phyloP scores from a whole-genome alignment of 257 asterid genomes.

The Voacanga thouarsii region DNA sequence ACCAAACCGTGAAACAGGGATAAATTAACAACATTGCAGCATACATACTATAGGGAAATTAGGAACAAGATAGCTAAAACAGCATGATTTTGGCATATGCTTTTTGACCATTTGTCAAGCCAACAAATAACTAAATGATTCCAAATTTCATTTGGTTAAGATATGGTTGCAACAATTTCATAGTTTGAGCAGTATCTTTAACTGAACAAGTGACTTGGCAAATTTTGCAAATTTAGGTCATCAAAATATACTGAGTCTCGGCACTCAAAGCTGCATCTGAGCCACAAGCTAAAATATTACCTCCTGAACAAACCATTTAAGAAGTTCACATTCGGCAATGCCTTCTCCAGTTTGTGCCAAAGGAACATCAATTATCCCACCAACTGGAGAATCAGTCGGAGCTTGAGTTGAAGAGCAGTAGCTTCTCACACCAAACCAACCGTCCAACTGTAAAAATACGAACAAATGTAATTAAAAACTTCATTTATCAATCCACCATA shows the following conservation, averaged over 20 bases:
- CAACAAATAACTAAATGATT: background rate
- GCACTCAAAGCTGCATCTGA: background rate
- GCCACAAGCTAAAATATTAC: constrained; percentile 30
- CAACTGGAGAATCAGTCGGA: constrained; percentile 37
- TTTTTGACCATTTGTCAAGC: background rate
- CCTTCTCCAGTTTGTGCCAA: constrained; percentile 99
- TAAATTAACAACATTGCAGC: background rate
- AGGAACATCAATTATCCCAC: constrained; percentile 69
- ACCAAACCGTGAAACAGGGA: background rate
- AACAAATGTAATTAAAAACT: constrained; percentile 5
- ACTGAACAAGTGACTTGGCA: background rate
- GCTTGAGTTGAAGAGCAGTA: constrained; percentile 55
- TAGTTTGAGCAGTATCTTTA: background rate
- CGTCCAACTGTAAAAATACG: constrained; percentile 35
- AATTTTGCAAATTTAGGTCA: background rate
- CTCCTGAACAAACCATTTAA: constrained; percentile 92
- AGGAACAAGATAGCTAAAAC: background rate
- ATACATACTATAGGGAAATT: no score
- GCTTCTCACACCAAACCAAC: constrained; percentile 38
- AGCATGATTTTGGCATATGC: background rate
- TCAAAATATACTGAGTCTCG: background rate
- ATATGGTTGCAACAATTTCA: background rate
- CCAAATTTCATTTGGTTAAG: background rate
- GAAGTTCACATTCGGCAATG: constrained; percentile 97
- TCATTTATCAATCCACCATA: background rate